phyloP scores from a whole-genome alignment of 1,284 basidiomycete genomes.

The Crucibulum cyathiforme region DNA sequence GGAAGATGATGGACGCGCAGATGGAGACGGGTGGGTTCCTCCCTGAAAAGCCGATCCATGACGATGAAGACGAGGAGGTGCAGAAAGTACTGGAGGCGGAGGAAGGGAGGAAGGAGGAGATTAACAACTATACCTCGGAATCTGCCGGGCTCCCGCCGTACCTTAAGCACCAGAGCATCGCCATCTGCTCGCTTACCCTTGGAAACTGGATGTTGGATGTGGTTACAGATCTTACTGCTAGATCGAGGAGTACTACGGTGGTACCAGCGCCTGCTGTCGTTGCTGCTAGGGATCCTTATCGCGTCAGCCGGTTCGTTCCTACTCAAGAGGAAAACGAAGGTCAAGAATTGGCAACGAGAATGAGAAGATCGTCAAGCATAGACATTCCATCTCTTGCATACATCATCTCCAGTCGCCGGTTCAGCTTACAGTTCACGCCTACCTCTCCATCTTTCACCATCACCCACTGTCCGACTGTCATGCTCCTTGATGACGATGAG shows the following conservation, averaged over 20 bases:
- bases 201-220: slow-evolving; percentile 83
- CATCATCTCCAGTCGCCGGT: slow-evolving; percentile 39
- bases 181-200: slow-evolving; percentile 39
- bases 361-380: slow-evolving; percentile 47
- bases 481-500: slow-evolving; percentile 1
- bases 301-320: slow-evolving; percentile 44
- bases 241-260: slow-evolving; percentile 5
- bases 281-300: slow-evolving; percentile 26
- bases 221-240: slow-evolving; percentile 63
- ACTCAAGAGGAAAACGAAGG: slow-evolving; percentile 21
- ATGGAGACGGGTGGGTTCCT: slow-evolving; percentile 56
- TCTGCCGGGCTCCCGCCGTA: no score
- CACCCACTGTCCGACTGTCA: slow-evolving; percentile 21
- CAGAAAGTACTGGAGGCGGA: slow-evolving; percentile 30
- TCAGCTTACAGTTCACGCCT: slow-evolving; percentile 70
- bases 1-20: slow-evolving; percentile 58
- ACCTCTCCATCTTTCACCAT: slow-evolving; percentile 51
- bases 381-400: slow-evolving; percentile 30
- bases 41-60: slow-evolving; percentile 37
- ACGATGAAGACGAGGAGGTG: slow-evolving; percentile 45
- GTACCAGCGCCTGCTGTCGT: slow-evolving; percentile 13
- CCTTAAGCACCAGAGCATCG: no score
- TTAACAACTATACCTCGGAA: slow-evolving; percentile 21
- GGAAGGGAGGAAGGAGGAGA: slow-evolving; percentile 14
- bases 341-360: slow-evolving; percentile 1